Conservation (phyloP, 768 basidiomycete species). For the Suillus subalutaceus region DNA sequence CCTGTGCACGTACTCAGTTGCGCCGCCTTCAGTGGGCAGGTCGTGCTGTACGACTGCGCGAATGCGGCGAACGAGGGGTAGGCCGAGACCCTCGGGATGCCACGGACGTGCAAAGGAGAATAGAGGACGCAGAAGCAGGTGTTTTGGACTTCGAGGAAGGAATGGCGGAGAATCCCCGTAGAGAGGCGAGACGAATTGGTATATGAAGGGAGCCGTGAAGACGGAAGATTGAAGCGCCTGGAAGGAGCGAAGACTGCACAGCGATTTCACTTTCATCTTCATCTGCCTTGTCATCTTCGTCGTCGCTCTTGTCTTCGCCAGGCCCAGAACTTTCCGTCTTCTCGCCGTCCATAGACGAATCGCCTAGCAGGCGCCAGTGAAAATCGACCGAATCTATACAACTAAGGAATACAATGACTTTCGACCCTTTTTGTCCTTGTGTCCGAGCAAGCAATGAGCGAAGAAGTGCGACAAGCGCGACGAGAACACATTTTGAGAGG, state of each 20-base stretch:
- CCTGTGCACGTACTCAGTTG: conserved; percentile 95
- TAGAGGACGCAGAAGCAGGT: conserved; percentile 44
- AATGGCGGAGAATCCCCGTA: conserved; percentile 75
- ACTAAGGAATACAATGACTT: conserved; percentile 93
- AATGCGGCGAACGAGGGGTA: conserved; percentile 94
- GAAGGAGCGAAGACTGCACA: conserved; percentile 74
- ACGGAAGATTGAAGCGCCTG: conserved; percentile 79
- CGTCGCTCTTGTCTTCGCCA: conserved; percentile 20
- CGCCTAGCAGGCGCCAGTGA: conserved; percentile 85
- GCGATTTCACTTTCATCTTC: conserved; percentile 47
- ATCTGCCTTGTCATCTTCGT: conserved; percentile 25
- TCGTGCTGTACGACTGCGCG: conserved; percentile 96
- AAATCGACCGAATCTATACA: conserved; percentile 99
- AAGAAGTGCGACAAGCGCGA: conserved; percentile 84
- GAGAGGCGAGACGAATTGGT: conserved; percentile 73
- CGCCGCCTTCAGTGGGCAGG: conserved; percentile 95
- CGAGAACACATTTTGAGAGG: conserved; percentile 95
- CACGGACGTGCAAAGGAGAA: conserved; percentile 95
- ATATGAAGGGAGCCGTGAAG: conserved; percentile 93
- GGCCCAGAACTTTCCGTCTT: conserved; percentile 28
- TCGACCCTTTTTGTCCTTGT: conserved; percentile 53
- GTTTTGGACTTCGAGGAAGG: conserved; percentile 34
- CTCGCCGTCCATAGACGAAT: conserved; percentile 62
- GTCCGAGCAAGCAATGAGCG: conserved; percentile 76
- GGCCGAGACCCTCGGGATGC: conserved; percentile 97